Evolutionary conservation across 805 yeast genomes (phyloP).

Genomic region (Nakazawaea populi): DNA sequence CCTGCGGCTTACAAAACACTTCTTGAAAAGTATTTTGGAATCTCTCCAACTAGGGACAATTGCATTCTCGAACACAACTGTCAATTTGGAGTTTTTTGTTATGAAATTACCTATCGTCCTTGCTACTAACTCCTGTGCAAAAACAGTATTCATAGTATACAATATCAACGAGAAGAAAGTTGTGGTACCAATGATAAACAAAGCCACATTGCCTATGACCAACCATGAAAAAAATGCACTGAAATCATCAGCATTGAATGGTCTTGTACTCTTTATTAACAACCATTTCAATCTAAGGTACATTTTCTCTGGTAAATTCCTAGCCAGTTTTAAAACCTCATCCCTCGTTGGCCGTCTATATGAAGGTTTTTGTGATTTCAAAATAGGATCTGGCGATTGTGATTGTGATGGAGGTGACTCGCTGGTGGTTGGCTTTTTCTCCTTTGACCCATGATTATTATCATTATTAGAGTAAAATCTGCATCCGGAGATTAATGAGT

Average conservation of each 20-base stretch:
- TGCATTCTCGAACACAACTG: slow-evolving; percentile 88
- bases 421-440: too few species aligned
- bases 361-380: not conserved
- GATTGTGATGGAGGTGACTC: not conserved
- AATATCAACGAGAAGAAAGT: slow-evolving; percentile 81
- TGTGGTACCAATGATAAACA: slow-evolving; percentile 84
- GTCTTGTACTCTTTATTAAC: slow-evolving; percentile 67
- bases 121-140: slow-evolving; percentile 87
- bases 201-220: slow-evolving; percentile 75
- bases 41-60: slow-evolving; percentile 92
- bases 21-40: slow-evolving; percentile 76
- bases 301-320: slow-evolving; percentile 11
- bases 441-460: not conserved
- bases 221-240: slow-evolving; percentile 91
- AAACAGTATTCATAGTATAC: slow-evolving; percentile 72
- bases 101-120: slow-evolving; percentile 73
- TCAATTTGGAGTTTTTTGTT: slow-evolving; percentile 75
- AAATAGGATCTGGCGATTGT: too few species aligned
- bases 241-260: slow-evolving; percentile 88
- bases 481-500: not conserved
- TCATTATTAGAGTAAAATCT: not conserved
- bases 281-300: slow-evolving; percentile 57
- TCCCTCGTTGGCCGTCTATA: slow-evolving; percentile 10
- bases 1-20: slow-evolving; percentile 80
- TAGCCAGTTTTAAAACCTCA: slow-evolving; percentile 10